phyloP scores from a whole-genome alignment of 345 rosid genomes.

The Bruguiera sexangula region DNA sequence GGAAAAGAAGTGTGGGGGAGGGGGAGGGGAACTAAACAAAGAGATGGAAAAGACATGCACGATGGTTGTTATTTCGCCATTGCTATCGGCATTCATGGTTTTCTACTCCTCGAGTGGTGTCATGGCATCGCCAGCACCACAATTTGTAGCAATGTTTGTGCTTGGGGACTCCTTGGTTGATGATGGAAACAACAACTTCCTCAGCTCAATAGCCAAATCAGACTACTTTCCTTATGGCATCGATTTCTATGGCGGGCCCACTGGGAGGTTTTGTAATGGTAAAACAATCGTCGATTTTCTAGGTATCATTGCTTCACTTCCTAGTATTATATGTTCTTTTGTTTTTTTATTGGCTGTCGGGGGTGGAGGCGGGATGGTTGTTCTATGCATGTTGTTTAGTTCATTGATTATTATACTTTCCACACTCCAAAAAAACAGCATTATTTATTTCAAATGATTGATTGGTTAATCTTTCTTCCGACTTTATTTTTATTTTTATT shows the following conservation, averaged over 20 bases:
- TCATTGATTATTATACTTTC: too few species aligned
- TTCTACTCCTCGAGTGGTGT: not conserved
- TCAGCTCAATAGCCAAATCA: slow-evolving; percentile 7
- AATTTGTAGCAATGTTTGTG: slow-evolving; percentile 14
- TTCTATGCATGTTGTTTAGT: not conserved
- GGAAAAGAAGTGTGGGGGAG: not conserved
- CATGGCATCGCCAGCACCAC: not conserved
- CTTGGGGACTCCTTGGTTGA: slow-evolving; percentile 17
- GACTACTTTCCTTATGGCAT: slow-evolving; percentile 9
- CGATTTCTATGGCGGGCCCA: slow-evolving; percentile 11
- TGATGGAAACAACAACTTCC: slow-evolving; percentile 12
- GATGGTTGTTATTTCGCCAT: not conserved
- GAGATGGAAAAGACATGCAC: not conserved
- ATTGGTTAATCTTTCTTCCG: too few species aligned
- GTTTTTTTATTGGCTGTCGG: not conserved
- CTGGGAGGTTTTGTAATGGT: slow-evolving; percentile 12
- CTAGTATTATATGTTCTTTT: not conserved
- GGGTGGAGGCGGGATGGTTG: not conserved
- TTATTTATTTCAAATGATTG: too few species aligned
- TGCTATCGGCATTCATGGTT: not conserved
- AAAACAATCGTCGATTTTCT: slow-evolving; percentile 12
- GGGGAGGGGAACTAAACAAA: not conserved
- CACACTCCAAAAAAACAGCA: too few species aligned
- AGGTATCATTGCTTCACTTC: not conserved
- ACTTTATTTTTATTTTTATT: too few species aligned